A percentile compares a stretch with the other conserved stretches of the same genome.
These are phyloP conservation scores for Verticillium longisporum DNA, from an alignment of 2,329 filamentous ascomycete species.

Conservation along the genomic window DNA sequence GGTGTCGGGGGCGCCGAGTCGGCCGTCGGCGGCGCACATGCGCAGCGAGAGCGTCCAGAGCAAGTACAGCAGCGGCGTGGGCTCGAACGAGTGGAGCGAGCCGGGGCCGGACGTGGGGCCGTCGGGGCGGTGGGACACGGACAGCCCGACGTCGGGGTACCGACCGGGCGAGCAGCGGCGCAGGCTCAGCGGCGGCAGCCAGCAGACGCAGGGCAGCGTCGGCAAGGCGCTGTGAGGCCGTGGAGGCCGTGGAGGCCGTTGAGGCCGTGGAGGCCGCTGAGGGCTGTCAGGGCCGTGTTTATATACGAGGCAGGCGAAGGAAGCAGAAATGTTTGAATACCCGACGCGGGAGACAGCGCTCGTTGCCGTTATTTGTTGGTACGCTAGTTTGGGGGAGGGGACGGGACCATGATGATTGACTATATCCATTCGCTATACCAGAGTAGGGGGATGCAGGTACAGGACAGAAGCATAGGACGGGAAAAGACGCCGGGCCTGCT, in stretches of 20 bases:
- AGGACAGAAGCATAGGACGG: too few species aligned
- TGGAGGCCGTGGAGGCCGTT: too few species aligned
- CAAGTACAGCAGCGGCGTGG: conserved; percentile 45
- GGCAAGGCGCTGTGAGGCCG: conserved; percentile 10
- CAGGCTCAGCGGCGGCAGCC: conserved; percentile 8
- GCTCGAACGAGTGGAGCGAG: conserved; percentile 42
- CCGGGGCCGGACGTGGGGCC: conserved; percentile 48
- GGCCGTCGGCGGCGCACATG: conserved; percentile 23
- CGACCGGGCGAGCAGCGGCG: conserved; percentile 7
- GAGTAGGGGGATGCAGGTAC: background rate
- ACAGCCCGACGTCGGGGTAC: conserved; percentile 16
- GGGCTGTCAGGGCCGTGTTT: too few species aligned
- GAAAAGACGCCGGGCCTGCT: background rate
- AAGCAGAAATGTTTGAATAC: background rate
- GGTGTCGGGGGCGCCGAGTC: conserved; percentile 5
- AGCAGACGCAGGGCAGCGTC: conserved; percentile 8
- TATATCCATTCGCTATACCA: background rate
- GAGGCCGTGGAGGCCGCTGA: too few species aligned
- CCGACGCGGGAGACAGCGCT: background rate
- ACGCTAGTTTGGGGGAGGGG: background rate
- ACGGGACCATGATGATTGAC: background rate
- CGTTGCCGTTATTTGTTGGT: background rate
- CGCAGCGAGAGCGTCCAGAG: conserved; percentile 31
- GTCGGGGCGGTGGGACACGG: conserved; percentile 18
- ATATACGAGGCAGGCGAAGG: background rate